phyloP scores from a whole-genome alignment of 2,329 filamentous ascomycete species.

The Penicillium janthinellum region DNA sequence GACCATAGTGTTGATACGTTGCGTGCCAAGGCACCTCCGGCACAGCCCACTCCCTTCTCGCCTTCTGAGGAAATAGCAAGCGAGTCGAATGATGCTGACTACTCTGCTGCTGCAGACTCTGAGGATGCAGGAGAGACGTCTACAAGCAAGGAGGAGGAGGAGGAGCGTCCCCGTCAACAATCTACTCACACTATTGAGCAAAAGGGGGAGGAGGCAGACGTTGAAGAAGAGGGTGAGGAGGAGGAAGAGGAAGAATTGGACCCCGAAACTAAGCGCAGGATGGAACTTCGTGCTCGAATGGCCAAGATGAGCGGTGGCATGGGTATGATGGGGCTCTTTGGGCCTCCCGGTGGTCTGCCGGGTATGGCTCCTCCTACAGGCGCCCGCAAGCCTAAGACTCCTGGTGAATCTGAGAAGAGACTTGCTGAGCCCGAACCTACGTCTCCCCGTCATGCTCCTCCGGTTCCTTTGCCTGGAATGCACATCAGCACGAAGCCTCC shows the following conservation, averaged over 20 bases:
- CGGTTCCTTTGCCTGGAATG: conserved; percentile 70
- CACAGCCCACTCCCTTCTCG: conserved; percentile 38
- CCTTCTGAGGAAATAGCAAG: conserved; percentile 58
- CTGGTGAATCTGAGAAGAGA: conserved; percentile 38
- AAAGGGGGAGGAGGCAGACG: conserved; percentile 48
- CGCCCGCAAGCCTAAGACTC: conserved; percentile 54
- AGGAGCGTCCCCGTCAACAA: conserved; percentile 53
- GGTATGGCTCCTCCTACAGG: conserved; percentile 53
- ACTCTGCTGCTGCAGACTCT: conserved; percentile 64
- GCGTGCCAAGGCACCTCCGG: conserved; percentile 39
- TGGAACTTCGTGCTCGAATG: conserved; percentile 92
- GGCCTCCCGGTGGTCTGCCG: conserved; percentile 67
- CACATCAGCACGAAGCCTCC: conserved; percentile 49
- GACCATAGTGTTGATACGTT: conserved; percentile 41
- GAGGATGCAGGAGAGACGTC: conserved; percentile 64
- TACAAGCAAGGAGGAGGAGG: conserved; percentile 74
- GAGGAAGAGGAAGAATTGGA: conserved; percentile 74
- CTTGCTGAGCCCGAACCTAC: conserved; percentile 36
- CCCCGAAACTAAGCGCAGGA: conserved; percentile 78
- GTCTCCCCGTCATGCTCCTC: conserved; percentile 41
- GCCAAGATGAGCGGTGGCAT: conserved; percentile 98
- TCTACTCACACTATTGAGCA: conserved; percentile 34
- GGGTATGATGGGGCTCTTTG: conserved; percentile 95
- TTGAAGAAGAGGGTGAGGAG: conserved; percentile 65
- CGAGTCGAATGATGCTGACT: conserved; percentile 67